Percentiles rank a stretch among this genome's conserved stretches.
These are phyloP conservation scores for Eucalyptus curtisii DNA, from an alignment of 345 rosid species.

Conservation along the genomic window DNA sequence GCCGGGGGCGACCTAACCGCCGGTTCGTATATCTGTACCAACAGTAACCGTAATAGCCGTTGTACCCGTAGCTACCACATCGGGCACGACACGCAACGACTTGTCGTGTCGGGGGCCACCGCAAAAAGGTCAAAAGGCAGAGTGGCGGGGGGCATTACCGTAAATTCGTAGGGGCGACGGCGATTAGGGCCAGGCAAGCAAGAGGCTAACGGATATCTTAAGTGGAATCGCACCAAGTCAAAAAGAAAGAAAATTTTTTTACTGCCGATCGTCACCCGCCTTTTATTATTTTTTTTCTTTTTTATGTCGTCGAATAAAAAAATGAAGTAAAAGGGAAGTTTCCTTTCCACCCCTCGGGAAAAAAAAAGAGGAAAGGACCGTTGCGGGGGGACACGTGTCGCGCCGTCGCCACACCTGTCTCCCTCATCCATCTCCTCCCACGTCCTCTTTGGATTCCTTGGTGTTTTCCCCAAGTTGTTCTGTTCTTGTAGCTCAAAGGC, in stretches of 20 bases:
- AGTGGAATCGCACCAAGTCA: background rate
- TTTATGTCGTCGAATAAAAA: background rate
- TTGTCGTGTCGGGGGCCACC: background rate
- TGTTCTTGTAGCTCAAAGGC: background rate
- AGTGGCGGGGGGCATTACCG: background rate
- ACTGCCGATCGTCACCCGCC: background rate
- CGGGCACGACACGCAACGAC: background rate
- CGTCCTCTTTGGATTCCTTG: background rate
- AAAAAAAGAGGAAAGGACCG: conserved; percentile 14
- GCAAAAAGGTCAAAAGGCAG: background rate
- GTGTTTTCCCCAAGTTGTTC: conserved; percentile 1
- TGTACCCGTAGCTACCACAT: background rate
- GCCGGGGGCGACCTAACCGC: background rate
- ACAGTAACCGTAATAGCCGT: background rate
- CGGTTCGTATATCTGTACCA: background rate
- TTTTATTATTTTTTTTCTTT: background rate
- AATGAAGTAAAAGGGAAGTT: background rate
- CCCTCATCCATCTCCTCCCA: background rate
- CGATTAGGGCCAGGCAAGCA: background rate
- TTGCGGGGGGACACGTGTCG: conserved; percentile 45
- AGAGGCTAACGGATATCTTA: background rate
- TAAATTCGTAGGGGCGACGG: background rate
- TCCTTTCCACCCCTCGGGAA: background rate
- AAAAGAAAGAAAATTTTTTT: background rate
- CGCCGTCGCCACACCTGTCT: conserved; percentile 32